A percentile compares a stretch with the other conserved stretches of the same genome.
Conservation (phyloP, 768 basidiomycete genomes). For the Saitozyma podzolica region DNA sequence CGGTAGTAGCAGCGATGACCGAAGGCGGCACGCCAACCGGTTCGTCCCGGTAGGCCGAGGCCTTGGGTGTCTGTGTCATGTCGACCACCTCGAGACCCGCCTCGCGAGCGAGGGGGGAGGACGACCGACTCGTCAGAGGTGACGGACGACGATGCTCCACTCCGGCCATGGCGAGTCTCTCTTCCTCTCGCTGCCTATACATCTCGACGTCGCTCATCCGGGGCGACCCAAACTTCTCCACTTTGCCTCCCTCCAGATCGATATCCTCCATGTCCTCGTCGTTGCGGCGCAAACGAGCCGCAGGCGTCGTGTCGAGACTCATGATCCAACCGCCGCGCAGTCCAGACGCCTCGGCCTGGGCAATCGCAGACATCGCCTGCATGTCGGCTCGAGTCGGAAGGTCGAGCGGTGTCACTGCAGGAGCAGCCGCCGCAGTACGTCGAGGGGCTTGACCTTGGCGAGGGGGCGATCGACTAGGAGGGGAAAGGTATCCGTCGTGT, state of each 20-base stretch:
- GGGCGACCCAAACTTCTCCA: constrained; percentile 42
- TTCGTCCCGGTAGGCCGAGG: constrained; percentile 1
- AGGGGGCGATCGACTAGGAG: constrained; percentile 38
- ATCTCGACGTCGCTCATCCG: constrained; percentile 27
- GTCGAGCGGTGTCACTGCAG: constrained; percentile 45
- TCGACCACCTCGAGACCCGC: constrained; percentile 19
- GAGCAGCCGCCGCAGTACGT: constrained; percentile 19
- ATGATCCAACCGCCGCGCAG: constrained; percentile 54
- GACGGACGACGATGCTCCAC: constrained; percentile 34
- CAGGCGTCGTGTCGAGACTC: constrained; percentile 35
- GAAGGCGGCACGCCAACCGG: constrained; percentile 17
- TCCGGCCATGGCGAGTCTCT: constrained; percentile 31
- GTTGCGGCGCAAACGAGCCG: constrained; percentile 15
- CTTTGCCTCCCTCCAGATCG: constrained; percentile 52
- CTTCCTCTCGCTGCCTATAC: constrained; percentile 29
- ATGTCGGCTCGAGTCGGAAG: constrained; percentile 53
- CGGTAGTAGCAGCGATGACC: constrained; percentile 25
- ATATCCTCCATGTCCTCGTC: constrained; percentile 51
- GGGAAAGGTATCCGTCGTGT: constrained; percentile 41
- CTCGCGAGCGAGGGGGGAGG: constrained; percentile 30
- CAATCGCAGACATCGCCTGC: constrained; percentile 51
- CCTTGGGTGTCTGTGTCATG: background rate
- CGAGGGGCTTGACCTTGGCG: constrained; percentile 9
- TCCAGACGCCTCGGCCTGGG: constrained; percentile 45
- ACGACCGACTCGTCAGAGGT: constrained; percentile 14